Conservation (phyloP, 345 rosid species). For the Bretschneidera sinensis region DNA sequence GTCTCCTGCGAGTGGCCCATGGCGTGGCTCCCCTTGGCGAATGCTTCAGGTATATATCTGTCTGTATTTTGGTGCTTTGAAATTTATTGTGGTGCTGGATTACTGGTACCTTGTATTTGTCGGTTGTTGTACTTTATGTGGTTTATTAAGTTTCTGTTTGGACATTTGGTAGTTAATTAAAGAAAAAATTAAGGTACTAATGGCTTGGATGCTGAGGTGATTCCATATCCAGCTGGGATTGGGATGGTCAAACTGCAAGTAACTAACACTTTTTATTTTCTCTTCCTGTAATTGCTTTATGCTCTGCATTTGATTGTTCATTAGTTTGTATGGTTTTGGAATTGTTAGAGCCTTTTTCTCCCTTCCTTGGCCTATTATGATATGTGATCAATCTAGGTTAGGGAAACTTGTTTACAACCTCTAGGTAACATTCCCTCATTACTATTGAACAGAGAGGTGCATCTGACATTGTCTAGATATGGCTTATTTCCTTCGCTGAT, state of each 20-base stretch:
- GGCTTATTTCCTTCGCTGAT: neutral
- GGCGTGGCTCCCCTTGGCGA: constrained; percentile 88
- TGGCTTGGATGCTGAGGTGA: neutral
- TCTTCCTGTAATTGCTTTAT: too few relatives aligned
- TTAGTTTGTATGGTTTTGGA: too few relatives aligned
- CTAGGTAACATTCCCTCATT: too few relatives aligned
- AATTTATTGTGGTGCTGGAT: constrained; percentile 1
- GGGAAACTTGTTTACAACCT: neutral
- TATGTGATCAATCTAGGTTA: too few relatives aligned
- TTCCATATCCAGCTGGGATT: neutral
- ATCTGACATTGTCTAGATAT: too few relatives aligned
- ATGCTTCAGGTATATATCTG: constrained; percentile 59
- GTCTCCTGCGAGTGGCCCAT: constrained; percentile 39
- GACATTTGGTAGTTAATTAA: neutral
- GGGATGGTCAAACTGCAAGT: neutral
- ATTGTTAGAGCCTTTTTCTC: too few relatives aligned
- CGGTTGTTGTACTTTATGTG: neutral
- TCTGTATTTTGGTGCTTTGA: neutral
- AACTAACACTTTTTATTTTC: neutral
- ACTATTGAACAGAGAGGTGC: too few relatives aligned
- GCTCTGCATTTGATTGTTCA: neutral
- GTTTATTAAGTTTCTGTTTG: too few relatives aligned
- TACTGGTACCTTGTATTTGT: too few relatives aligned
- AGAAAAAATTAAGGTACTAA: neutral
- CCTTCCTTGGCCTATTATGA: neutral